Evolutionary conservation across 2,329 filamentous ascomycete species (phyloP).

Genomic region (Sporothrix pallida): DNA sequence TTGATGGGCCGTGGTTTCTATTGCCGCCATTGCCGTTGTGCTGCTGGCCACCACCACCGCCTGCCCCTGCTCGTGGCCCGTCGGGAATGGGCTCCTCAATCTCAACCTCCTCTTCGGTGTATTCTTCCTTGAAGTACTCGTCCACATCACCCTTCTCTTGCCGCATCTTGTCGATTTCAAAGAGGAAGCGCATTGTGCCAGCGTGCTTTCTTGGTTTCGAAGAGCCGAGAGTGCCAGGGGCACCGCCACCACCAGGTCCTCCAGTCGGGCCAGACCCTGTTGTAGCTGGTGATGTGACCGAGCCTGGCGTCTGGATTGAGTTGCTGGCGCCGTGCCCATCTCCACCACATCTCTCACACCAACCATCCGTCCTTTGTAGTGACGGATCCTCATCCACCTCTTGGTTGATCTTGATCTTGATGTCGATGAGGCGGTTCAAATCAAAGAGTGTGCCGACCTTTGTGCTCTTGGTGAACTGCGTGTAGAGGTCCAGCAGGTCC

Average conservation of each 20-base stretch:
- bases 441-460: conserved; percentile 74
- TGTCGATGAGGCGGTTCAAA: conserved; percentile 79
- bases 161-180: conserved; percentile 76
- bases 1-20: conserved; percentile 13
- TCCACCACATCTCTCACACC: conserved; percentile 60
- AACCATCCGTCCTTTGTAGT: conserved; percentile 67
- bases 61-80: conserved; percentile 23
- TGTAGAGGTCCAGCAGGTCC: conserved; percentile 90
- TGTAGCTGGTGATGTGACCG: conserved; percentile 50
- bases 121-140: conserved; percentile 73
- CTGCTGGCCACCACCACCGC: background rate
- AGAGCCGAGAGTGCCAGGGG: background rate
- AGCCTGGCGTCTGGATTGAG: conserved; percentile 45
- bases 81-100: conserved; percentile 67
- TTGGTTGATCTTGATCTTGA: conserved; percentile 86
- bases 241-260: conserved; percentile 30
- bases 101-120: conserved; percentile 77
- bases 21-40: conserved; percentile 4
- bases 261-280: conserved; percentile 47
- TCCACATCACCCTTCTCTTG: conserved; percentile 72
- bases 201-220: conserved; percentile 56
- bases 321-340: conserved; percentile 46
- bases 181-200: conserved; percentile 86
- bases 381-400: conserved; percentile 69
- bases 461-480: conserved; percentile 77